A percentile compares a stretch with the other conserved stretches of the same genome.
These are phyloP conservation scores for Coemansia sp. DNA, from an alignment of 192 early-diverging fungal species.

Conservation along the genomic window DNA sequence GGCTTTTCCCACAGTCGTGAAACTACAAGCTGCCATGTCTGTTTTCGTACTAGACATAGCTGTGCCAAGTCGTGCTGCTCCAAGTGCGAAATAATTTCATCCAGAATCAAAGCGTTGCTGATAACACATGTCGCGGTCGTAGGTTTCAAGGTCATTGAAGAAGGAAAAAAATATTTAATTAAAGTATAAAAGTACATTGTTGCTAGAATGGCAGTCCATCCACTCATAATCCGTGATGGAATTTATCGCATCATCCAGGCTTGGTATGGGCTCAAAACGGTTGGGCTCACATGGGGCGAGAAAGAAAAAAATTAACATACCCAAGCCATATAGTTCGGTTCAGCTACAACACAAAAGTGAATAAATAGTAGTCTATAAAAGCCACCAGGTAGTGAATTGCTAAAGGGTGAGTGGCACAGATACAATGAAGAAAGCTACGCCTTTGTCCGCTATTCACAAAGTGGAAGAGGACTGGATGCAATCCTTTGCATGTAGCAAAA, in stretches of 20 bases:
- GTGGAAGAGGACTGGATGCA: not conserved
- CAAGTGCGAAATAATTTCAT: not conserved
- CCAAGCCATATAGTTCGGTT: not conserved
- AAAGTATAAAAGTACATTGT: not conserved
- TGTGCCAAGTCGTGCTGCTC: slow-evolving; percentile 1
- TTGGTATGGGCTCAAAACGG: not conserved
- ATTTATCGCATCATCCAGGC: not conserved
- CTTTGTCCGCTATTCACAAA: not conserved
- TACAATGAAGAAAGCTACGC: not conserved
- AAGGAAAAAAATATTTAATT: not conserved
- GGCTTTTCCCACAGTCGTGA: slow-evolving; percentile 10
- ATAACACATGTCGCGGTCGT: not conserved
- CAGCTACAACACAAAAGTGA: not conserved
- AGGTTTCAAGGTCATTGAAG: not conserved
- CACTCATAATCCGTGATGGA: not conserved
- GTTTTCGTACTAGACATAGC: slow-evolving; percentile 2
- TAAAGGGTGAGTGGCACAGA: no score
- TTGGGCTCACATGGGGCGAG: not conserved
- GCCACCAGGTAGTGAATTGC: no score
- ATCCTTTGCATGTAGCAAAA: not conserved
- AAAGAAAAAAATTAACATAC: not conserved
- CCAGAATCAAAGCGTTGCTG: slow-evolving; percentile 4
- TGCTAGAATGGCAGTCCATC: not conserved
- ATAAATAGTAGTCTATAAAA: not conserved
- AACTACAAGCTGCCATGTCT: slow-evolving; percentile 21